Evolutionary conservation across 2,329 filamentous ascomycete genomes (phyloP), one percentile per base, ranked within the genome.

Genomic region (Phialophora expanda): DNA sequence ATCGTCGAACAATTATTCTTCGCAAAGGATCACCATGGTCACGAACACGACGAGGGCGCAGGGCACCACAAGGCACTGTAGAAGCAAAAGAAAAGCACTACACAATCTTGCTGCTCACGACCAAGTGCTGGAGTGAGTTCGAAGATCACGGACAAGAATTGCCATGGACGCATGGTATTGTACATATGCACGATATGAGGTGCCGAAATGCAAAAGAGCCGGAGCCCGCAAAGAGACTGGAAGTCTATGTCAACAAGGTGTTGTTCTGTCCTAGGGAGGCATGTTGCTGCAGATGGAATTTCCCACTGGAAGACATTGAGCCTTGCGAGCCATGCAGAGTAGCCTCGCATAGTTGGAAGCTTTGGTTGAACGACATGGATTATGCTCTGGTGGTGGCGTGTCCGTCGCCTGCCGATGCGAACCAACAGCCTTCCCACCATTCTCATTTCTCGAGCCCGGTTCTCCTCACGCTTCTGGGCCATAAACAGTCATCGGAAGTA

Each of bases 1-100:
- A 87, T 86, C 67, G 96, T 92, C 80, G 95, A 99, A 83, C 87
- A 95, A 78, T 81, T 96, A 62, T 96, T 97, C 79, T 77, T 96
- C 28, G 28, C 24, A 73, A 85, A 90, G 75, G 90, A 93, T 69
- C 80, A 85, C 38, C 86, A 89, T 69, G 86, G 89, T 73, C 87
- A 87, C 75, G 80, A 70, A 11, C 85, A 89, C 70, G 82, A 80
- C 69, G 86, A 88, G 76, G 3, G 74, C 75, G 9, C 82, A n/a
- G 51, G 58, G 28, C 68, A 72, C 58, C 65, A 69, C 58, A 68
- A 53, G 30, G 46, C 58, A 55, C 63, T 48, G 14, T 32, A 22
- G 5, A 8, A 14, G 14, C 26, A 56, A 38, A 41, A 66, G 20
- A 60, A 48, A 22, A 61, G 26, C 14, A 51, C 22, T 26, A 24